Evolutionary conservation across 148 eudicot species (phyloP), one percentile per base, ranked within the genome.

Genomic region (Camellia lanceoleosa): DNA sequence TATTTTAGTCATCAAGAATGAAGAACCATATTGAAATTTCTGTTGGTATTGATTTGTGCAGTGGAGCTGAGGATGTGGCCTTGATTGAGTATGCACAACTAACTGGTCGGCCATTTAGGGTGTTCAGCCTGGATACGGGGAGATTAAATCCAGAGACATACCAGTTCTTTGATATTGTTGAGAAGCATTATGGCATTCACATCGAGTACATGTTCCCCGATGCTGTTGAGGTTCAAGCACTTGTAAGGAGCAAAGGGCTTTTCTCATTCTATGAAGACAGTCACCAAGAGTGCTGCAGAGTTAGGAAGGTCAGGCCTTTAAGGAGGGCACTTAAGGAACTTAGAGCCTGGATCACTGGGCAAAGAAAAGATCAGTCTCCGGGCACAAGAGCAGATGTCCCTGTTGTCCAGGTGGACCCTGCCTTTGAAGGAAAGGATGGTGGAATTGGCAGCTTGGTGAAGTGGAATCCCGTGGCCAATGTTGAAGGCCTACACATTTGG

Each of bases 41-140:
- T 47, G 15, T 47, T 47, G 56, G 12, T 47, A 13, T n/a, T 46
- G 52, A 16, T 49, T 18, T 46, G 44, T 64, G 80, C 80, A 77
- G 80, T 38, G 80, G 80, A 23, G 80, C 80, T 9, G 80, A 77
- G 80, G 80, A 77, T 66, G 80, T 77, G 60, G 80, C 72, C 44
- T 60, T 77, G 62, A 77, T 77, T 41, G 72, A 77, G 14, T 78
- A 78, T 54, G 80, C 80, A 38, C 73, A n/a, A 41, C 47, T 78
- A 41, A 78, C 73, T 2, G 80, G 80, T 9, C 61, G 73, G 63
- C 80, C 80, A 0, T 78, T 66, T 41, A 65, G 80, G 63, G 80
- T 78, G 38, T 78, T 78, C 73, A 66, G 80, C 80, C 80, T 78
- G 19, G 80, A 78, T 41, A 78, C 80, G 3, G 80, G 80, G 16